Conservation (phyloP, 768 basidiomycete genomes). For the Leccinum variicolor region DNA sequence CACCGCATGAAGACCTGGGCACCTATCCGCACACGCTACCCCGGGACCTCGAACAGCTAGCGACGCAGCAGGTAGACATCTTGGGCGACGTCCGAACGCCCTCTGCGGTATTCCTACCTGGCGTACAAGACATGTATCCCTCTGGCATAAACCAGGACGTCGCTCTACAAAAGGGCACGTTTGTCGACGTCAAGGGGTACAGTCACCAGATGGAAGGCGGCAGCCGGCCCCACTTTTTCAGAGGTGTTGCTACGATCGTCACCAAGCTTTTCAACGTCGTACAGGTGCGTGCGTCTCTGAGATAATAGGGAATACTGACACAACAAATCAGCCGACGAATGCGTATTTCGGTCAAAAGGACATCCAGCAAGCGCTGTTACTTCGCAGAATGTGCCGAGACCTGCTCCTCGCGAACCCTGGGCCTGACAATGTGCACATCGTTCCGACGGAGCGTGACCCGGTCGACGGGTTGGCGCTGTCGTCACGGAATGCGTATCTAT, state of each 20-base stretch:
- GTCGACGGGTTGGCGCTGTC: slow-evolving; percentile 77
- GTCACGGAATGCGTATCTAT: slow-evolving; percentile 86
- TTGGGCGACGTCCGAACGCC: slow-evolving; percentile 39
- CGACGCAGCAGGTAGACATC: slow-evolving; percentile 31
- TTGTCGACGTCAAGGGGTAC: slow-evolving; percentile 89
- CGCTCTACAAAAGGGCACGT: slow-evolving; percentile 75
- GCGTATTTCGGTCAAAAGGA: slow-evolving; percentile 98
- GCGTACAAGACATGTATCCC: slow-evolving; percentile 86
- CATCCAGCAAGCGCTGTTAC: slow-evolving; percentile 90
- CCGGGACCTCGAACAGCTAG: slow-evolving; percentile 64
- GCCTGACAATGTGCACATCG: slow-evolving; percentile 72
- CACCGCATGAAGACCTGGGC: slow-evolving; percentile 89
- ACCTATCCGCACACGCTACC: slow-evolving; percentile 89
- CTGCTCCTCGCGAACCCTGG: slow-evolving; percentile 78
- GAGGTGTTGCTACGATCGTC: slow-evolving; percentile 93
- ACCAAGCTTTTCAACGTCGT: slow-evolving; percentile 93
- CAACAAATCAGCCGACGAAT: slow-evolving; percentile 59
- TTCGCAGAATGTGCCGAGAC: slow-evolving; percentile 76
- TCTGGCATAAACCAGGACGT: slow-evolving; percentile 82
- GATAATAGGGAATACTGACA: neutral
- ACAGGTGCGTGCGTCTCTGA: slow-evolving; percentile 47
- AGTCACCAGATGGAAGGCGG: slow-evolving; percentile 91
- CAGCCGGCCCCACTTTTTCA: slow-evolving; percentile 87
- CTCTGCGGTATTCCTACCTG: slow-evolving; percentile 77
- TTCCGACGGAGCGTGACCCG: slow-evolving; percentile 77